Conservation (phyloP, 2,329 filamentous ascomycete species). For the Ilyonectria mors-panacis region DNA sequence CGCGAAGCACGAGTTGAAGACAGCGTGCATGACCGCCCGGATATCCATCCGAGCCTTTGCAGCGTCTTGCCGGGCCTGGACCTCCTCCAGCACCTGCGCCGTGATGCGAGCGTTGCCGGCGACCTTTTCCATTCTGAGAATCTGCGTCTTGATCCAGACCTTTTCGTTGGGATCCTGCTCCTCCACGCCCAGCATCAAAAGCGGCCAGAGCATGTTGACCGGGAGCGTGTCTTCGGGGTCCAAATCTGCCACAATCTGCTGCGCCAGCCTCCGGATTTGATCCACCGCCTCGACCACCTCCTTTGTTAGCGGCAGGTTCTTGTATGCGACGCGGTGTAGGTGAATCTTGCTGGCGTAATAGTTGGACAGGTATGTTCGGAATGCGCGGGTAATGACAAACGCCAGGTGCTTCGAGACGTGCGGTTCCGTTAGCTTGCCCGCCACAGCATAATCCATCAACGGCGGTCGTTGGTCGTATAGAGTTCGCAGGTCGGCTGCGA, state of each 20-base stretch:
- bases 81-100: constrained; percentile 62
- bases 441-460: constrained; percentile 70
- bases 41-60: constrained; percentile 60
- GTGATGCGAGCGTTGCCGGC: constrained; percentile 61
- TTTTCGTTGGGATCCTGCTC: constrained; percentile 65
- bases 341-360: constrained; percentile 71
- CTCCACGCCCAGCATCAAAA: constrained; percentile 70
- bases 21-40: constrained; percentile 61
- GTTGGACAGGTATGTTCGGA: constrained; percentile 69
- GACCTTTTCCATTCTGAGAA: constrained; percentile 63
- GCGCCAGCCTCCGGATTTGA: constrained; percentile 64
- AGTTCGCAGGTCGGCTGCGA: constrained; percentile 64
- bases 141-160: constrained; percentile 65
- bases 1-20: constrained; percentile 68
- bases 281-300: constrained; percentile 63
- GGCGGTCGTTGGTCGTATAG: constrained; percentile 66
- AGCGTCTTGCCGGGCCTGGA: constrained; percentile 60
- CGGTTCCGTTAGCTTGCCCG: constrained; percentile 63
- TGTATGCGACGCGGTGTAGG: constrained; percentile 71
- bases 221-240: constrained; percentile 63
- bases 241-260: constrained; percentile 58
- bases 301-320: constrained; percentile 65
- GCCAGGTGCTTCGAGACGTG: constrained; percentile 65
- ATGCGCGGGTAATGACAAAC: constrained; percentile 65
- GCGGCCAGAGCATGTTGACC: constrained; percentile 71